phyloP scores from a whole-genome alignment of 2,329 filamentous ascomycete genomes.

The Fusarium pseudograminearum region DNA sequence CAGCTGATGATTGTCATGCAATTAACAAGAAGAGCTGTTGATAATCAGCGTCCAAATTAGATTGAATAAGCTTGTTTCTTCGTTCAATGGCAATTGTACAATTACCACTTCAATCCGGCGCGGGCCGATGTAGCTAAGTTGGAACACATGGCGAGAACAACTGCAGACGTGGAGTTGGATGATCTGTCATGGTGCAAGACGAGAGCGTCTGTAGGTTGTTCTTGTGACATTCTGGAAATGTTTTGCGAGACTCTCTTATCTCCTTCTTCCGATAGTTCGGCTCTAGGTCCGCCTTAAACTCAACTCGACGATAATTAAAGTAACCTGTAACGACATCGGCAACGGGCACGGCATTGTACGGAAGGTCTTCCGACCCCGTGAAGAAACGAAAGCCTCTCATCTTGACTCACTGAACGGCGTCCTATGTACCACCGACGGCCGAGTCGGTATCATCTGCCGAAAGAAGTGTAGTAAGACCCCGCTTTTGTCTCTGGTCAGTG shows the following conservation, averaged over 20 bases:
- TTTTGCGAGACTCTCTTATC: constrained; percentile 23
- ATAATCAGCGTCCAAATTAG: neutral
- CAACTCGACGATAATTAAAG: constrained; percentile 1
- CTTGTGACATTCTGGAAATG: constrained; percentile 4
- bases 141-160: constrained; percentile 10
- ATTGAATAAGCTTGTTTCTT: neutral
- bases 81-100: neutral
- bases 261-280: constrained; percentile 15
- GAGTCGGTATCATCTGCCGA: constrained; percentile 42
- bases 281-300: constrained; percentile 18
- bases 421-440: constrained; percentile 29
- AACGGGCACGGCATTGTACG: constrained; percentile 38
- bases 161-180: constrained; percentile 13
- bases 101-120: too few species aligned
- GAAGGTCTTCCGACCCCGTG: constrained; percentile 34
- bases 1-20: neutral
- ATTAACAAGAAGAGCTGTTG: neutral
- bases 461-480: constrained; percentile 19
- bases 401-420: constrained; percentile 36
- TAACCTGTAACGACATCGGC: constrained; percentile 21
- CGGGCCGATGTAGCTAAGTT: neutral
- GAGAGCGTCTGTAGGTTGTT: constrained; percentile 24
- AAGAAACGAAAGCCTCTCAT: constrained; percentile 7
- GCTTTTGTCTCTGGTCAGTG: constrained; percentile 27
- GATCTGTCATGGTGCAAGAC: constrained; percentile 8